phyloP scores from a whole-genome alignment of 2,329 filamentous ascomycete species.

The Aspergillus costaricaensis region DNA sequence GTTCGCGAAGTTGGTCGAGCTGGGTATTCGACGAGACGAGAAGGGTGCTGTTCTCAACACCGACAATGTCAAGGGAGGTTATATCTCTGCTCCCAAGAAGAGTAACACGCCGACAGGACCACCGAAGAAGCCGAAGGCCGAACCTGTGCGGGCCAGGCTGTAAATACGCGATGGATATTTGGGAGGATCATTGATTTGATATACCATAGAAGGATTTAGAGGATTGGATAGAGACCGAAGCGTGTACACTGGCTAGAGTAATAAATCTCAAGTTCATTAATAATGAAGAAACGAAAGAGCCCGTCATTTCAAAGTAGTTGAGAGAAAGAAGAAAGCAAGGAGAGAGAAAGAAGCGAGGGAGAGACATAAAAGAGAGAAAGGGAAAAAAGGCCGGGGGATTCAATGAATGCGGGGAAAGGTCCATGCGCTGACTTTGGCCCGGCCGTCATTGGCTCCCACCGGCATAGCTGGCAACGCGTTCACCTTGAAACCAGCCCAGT shows the following conservation, averaged over 20 bases:
- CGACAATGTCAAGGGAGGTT: slow-evolving; percentile 60
- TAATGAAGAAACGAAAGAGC: not conserved
- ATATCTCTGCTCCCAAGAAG: slow-evolving; percentile 61
- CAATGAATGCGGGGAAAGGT: slow-evolving; percentile 15
- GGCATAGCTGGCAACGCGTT: not conserved
- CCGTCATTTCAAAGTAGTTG: not conserved
- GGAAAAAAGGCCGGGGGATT: not conserved
- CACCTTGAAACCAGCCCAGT: not conserved
- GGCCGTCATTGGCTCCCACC: slow-evolving; percentile 4
- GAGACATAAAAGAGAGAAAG: not conserved
- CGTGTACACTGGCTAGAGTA: slow-evolving; percentile 1
- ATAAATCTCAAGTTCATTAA: slow-evolving; percentile 7
- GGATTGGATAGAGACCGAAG: slow-evolving; percentile 11
- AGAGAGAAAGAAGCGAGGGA: not conserved
- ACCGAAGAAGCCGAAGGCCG: slow-evolving; percentile 20
- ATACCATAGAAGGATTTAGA: slow-evolving; percentile 4
- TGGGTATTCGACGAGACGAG: slow-evolving; percentile 60
- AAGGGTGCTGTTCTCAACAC: slow-evolving; percentile 56
- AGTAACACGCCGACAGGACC: slow-evolving; percentile 38
- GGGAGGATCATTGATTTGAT: slow-evolving; percentile 4
- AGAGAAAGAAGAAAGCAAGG: not conserved
- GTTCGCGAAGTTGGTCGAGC: slow-evolving; percentile 62
- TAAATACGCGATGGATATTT: slow-evolving; percentile 18
- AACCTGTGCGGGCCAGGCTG: slow-evolving; percentile 29
- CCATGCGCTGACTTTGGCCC: slow-evolving; percentile 9